Percentiles rank a stretch among this genome's conserved stretches.
These are phyloP conservation scores for Emericellopsis atlantica DNA, from an alignment of 2,329 filamentous ascomycete species.

Conservation along the genomic window DNA sequence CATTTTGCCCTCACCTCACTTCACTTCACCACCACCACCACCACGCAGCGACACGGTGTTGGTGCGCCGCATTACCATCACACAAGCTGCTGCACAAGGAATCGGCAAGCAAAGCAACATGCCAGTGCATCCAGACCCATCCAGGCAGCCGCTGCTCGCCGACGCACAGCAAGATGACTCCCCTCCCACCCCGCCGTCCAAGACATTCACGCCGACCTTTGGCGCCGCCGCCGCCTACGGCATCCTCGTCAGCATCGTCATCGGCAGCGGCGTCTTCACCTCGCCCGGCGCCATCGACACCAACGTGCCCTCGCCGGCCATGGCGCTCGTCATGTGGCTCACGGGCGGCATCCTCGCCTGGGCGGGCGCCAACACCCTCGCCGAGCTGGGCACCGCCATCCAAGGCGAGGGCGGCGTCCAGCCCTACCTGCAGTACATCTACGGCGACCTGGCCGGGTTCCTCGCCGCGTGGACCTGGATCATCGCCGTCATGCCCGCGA, in stretches of 20 bases:
- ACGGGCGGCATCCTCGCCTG: constrained; percentile 49
- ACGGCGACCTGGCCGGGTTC: constrained; percentile 48
- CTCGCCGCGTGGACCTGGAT: constrained; percentile 55
- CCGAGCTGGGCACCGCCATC: constrained; percentile 50
- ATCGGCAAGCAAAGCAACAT: background rate
- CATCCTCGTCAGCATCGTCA: constrained; percentile 50
- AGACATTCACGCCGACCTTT: constrained; percentile 28
- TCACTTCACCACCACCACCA: too few relatives aligned
- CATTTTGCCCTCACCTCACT: too few relatives aligned
- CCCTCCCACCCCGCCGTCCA: background rate
- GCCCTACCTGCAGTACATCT: constrained; percentile 48
- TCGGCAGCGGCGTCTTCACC: constrained; percentile 53
- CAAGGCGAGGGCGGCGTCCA: constrained; percentile 52
- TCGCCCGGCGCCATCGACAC: constrained; percentile 50
- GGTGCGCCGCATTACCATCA: too few relatives aligned
- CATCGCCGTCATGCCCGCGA: constrained; percentile 50
- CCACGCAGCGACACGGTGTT: too few relatives aligned
- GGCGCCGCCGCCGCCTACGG: constrained; percentile 39
- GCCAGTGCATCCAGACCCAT: background rate
- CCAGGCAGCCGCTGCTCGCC: background rate
- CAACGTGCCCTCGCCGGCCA: constrained; percentile 49
- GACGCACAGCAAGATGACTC: background rate
- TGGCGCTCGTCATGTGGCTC: constrained; percentile 46
- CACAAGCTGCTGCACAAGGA: too few relatives aligned
- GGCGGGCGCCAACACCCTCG: constrained; percentile 50